phyloP scores from a whole-genome alignment of 1,139 yeast species.

The Kodamaea arcana region DNA sequence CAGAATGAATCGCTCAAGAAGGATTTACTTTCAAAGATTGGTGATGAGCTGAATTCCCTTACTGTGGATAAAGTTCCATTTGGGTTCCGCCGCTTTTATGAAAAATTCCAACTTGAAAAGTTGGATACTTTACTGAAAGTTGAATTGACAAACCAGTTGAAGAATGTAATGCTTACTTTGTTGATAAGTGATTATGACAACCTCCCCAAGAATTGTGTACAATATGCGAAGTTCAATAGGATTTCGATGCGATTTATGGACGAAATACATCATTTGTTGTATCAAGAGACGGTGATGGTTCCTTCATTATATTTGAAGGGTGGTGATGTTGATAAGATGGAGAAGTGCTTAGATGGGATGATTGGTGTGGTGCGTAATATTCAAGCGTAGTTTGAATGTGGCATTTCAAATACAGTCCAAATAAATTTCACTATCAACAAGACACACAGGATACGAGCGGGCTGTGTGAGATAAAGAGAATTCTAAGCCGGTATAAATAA shows the following conservation, averaged over 20 bases:
- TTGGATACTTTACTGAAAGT: constrained; percentile 24
- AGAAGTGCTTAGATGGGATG: constrained; percentile 23
- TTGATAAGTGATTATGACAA: constrained; percentile 26
- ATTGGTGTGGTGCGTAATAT: constrained; percentile 1
- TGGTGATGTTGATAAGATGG: constrained; percentile 12
- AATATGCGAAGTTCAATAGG: constrained; percentile 24
- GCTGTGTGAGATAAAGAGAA: too few relatives aligned
- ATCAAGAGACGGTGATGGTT: constrained; percentile 5
- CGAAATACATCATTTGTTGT: constrained; percentile 21
- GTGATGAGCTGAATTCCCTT: constrained; percentile 7
- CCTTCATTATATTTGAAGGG: constrained; percentile 15
- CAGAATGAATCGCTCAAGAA: constrained; percentile 4
- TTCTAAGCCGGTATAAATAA: too few relatives aligned
- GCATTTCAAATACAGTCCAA: background rate
- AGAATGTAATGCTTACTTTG: constrained; percentile 31
- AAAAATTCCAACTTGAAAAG: constrained; percentile 23
- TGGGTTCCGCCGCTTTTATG: constrained; percentile 23
- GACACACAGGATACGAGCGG: too few relatives aligned
- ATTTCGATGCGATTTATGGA: constrained; percentile 26
- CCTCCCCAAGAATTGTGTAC: constrained; percentile 22
- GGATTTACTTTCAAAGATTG: constrained; percentile 8
- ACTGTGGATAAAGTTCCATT: constrained; percentile 9
- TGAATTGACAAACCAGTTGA: constrained; percentile 27
- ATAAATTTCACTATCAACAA: too few relatives aligned
- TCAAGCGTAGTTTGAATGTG: background rate